These are phyloP conservation scores for Trichoderma erinaceum DNA, from an alignment of 495 filamentous ascomycete genomes.

Conservation along the genomic window DNA sequence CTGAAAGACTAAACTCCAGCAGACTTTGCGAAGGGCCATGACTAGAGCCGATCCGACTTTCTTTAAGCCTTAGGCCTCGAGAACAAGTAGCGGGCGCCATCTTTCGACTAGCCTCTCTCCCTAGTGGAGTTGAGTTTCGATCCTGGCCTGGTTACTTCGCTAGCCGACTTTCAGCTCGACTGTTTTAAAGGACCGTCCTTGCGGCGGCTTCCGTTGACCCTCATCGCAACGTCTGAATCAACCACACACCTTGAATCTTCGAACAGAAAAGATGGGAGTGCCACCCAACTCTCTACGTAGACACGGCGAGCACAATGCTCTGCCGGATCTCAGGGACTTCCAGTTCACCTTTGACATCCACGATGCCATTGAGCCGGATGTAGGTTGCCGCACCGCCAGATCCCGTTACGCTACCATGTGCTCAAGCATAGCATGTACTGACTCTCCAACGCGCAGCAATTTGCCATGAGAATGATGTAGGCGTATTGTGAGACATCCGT, in stretches of 20 bases:
- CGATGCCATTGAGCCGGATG: slow-evolving; percentile 29
- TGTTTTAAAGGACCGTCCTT: too few relatives aligned
- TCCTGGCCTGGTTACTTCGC: too few relatives aligned
- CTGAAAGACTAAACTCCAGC: too few relatives aligned
- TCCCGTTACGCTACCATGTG: background rate
- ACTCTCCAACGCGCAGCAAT: background rate
- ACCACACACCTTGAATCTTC: background rate
- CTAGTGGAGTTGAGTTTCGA: too few relatives aligned
- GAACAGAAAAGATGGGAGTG: background rate
- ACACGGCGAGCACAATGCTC: background rate
- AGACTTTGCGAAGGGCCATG: too few relatives aligned
- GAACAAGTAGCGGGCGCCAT: too few relatives aligned
- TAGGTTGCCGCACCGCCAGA: slow-evolving; percentile 18
- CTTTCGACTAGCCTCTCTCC: too few relatives aligned
- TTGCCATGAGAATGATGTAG: background rate
- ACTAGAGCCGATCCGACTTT: too few relatives aligned
- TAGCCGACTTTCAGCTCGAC: too few relatives aligned
- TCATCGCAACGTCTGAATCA: background rate
- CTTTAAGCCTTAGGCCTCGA: too few relatives aligned
- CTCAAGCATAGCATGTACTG: background rate
- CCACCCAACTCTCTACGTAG: background rate
- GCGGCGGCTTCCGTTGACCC: too few relatives aligned
- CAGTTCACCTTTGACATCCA: slow-evolving; percentile 33
- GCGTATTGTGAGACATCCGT: background rate
- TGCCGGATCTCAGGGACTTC: slow-evolving; percentile 19